A percentile compares a stretch with the other conserved stretches of the same genome.
These are phyloP conservation scores for Yarrowia bubula DNA, from an alignment of 805 yeast species.

Conservation along the genomic window DNA sequence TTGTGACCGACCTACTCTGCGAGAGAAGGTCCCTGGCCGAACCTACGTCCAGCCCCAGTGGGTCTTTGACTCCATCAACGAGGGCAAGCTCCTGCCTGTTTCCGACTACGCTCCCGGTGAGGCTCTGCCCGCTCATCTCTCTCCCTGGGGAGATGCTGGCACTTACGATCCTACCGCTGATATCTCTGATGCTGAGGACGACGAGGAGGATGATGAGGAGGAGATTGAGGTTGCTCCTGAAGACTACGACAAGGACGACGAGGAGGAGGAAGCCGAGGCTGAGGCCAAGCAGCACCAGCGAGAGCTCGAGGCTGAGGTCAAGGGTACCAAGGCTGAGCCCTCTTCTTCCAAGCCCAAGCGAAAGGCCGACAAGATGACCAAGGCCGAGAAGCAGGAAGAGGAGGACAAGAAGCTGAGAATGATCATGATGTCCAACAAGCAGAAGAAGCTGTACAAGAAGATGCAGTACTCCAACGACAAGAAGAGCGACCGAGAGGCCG, in stretches of 20 bases:
- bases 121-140: constrained; percentile 89
- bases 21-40: constrained; percentile 80
- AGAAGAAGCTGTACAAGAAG: constrained; percentile 88
- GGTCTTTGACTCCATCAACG: constrained; percentile 90
- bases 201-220: constrained; percentile 52
- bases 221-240: constrained; percentile 53
- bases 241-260: constrained; percentile 48
- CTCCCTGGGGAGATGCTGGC: constrained; percentile 98
- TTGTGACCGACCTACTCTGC: constrained; percentile 83
- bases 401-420: constrained; percentile 89
- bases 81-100: constrained; percentile 69
- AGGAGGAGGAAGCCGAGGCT: constrained; percentile 54
- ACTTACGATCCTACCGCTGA: constrained; percentile 79
- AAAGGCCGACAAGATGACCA: constrained; percentile 36
- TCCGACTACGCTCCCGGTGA: constrained; percentile 91
- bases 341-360: constrained; percentile 42
- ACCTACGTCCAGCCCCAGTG: constrained; percentile 97
- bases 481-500: constrained; percentile 74
- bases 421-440: constrained; percentile 98
- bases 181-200: constrained; percentile 51
- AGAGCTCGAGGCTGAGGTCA: constrained; percentile 87
- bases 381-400: constrained; percentile 51
- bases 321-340: constrained; percentile 61
- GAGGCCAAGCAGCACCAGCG: constrained; percentile 59
- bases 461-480: constrained; percentile 88